Evolutionary conservation across 331 rosid species (phyloP), one percentile per base, ranked within the genome.

Genomic region (Cydonia oblonga): DNA sequence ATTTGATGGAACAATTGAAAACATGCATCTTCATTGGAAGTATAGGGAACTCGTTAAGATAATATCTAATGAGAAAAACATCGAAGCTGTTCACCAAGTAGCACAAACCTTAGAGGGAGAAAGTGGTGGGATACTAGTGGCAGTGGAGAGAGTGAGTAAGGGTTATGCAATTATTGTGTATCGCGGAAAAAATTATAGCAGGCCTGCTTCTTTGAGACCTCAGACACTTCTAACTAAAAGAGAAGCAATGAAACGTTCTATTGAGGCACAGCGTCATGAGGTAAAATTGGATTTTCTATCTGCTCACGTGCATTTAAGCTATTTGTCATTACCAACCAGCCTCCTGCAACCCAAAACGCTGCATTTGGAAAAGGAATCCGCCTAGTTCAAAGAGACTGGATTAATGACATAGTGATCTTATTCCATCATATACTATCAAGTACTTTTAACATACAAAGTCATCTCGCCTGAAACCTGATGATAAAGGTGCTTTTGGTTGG

Each of bases 11-110:
- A 93, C 98, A 5, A 85, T 93, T 32, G 97, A 93, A 86, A 93
- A 93, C 85, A 89, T 93, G 98, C 97, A 93, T 78, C 98, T 93
- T 71, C 98, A 93, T 81, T 93, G 97, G 98, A 93, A 93, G 81
- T 93, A 93, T 73, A 90, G 98, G 82, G 98, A 93, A 79, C 97
- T 93, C 7, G 91, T 91, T 78, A 93, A 93, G 90, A 81, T 93
- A 76, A 80, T 93, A 58, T 80, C 86, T 76, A 82, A 79, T 42
- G 82, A 68, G 66, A 76, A 75, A 75, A 89, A 68, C 82, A 67
- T 71, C 71, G 84, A 81, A 78, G 70, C 69, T 79, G 96, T 79
- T 69, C 84, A 84, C 58, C 85, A 85, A 80, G 81, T 82, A 66
- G 98, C 96, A 64, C 86, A 29, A 66, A 89, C 86, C 78, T 85